Conservation (phyloP, 441 rosid genomes). For the Omphalea diandra region DNA sequence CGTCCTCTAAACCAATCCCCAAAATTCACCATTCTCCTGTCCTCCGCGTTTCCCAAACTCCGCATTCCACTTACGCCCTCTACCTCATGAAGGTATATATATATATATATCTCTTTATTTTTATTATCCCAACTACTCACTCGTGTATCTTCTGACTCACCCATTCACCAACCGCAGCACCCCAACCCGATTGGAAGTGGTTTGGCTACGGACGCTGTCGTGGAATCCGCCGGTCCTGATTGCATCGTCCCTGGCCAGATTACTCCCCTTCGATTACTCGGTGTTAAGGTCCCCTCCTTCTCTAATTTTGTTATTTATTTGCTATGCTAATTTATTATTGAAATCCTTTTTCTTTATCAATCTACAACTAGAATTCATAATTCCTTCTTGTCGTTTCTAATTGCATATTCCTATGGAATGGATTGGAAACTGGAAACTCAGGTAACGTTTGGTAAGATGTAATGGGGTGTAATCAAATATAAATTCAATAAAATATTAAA, state of each 20-base stretch:
- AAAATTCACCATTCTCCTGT: slow-evolving; percentile 67
- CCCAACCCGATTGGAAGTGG: slow-evolving; percentile 83
- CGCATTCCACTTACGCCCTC: slow-evolving; percentile 54
- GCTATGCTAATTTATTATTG: too few species aligned
- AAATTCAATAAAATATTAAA: too few species aligned
- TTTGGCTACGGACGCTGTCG: slow-evolving; percentile 62
- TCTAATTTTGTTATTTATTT: neutral
- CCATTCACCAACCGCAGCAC: slow-evolving; percentile 48
- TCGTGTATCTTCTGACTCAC: neutral
- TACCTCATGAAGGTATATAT: slow-evolving; percentile 58
- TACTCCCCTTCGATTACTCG: slow-evolving; percentile 70
- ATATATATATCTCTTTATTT: neutral
- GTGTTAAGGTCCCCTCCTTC: slow-evolving; percentile 57
- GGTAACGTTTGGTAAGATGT: too few species aligned
- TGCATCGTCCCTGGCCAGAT: slow-evolving; percentile 83
- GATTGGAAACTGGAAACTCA: too few species aligned
- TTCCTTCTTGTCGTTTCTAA: too few species aligned
- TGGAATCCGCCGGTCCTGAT: slow-evolving; percentile 92
- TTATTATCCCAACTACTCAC: neutral
- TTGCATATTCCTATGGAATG: too few species aligned
- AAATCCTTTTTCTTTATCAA: too few species aligned
- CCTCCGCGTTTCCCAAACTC: slow-evolving; percentile 53
- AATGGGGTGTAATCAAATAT: too few species aligned
- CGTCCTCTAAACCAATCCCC: slow-evolving; percentile 57
- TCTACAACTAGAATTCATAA: too few species aligned